phyloP scores from a whole-genome alignment of 345 rosid genomes.

The Mercurialis annua region DNA sequence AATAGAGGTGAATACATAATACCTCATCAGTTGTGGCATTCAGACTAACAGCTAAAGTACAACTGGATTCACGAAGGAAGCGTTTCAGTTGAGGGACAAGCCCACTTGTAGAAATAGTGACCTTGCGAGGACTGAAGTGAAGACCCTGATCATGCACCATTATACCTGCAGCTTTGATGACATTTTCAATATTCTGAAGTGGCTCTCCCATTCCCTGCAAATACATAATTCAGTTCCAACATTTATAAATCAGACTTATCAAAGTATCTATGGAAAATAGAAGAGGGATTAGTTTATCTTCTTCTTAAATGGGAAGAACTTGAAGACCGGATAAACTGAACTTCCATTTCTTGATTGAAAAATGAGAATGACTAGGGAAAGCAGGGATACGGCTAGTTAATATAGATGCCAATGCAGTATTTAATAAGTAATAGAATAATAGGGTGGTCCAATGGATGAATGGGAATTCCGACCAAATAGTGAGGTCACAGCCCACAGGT shows the following conservation, averaged over 20 bases:
- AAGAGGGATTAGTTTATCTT: background rate
- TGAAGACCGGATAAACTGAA: background rate
- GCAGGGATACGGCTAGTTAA: background rate
- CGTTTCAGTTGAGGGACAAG: conserved; percentile 89
- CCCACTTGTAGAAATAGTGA: conserved; percentile 90
- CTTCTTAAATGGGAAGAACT: background rate
- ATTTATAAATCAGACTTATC: background rate
- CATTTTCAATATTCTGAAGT: conserved; percentile 75
- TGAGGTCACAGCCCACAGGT: background rate
- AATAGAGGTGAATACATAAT: conserved; percentile 14
- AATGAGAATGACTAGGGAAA: background rate
- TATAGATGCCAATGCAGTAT: background rate
- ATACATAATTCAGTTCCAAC: conserved; percentile 10
- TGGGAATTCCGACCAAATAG: background rate
- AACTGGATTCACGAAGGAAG: conserved; percentile 70
- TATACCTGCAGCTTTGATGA: conserved; percentile 75
- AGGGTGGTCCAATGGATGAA: background rate
- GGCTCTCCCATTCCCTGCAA: conserved; percentile 99
- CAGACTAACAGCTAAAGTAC: conserved; percentile 91
- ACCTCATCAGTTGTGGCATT: conserved; percentile 98
- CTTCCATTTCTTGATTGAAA: background rate
- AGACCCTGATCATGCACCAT: conserved; percentile 90
- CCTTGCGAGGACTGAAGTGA: conserved; percentile 92
- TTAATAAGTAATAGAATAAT: background rate
- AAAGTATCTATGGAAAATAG: background rate